Evolutionary conservation across 1,284 basidiomycete species (phyloP).

Genomic region (Marasmius fiardii): DNA sequence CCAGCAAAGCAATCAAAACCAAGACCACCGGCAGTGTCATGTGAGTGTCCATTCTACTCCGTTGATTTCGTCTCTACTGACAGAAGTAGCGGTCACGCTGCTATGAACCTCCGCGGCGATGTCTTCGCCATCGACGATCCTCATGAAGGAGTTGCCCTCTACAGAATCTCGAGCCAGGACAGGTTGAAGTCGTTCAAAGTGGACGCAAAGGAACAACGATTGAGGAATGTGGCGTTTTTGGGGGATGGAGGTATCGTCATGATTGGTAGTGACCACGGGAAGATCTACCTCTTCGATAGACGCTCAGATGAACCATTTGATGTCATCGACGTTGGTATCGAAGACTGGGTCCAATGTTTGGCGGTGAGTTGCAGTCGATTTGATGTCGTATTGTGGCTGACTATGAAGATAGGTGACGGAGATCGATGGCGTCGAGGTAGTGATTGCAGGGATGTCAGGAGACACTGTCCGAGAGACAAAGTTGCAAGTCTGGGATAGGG

Average conservation of each 20-base stretch:
- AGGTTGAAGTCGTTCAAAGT: constrained; percentile 1
- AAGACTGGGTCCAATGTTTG: not conserved
- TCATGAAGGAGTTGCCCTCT: constrained; percentile 1
- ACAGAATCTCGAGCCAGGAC: constrained; percentile 2
- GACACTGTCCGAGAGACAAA: not conserved
- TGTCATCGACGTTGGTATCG: not conserved
- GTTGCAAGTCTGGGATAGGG: constrained; percentile 6
- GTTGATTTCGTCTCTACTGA: not conserved
- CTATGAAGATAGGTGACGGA: not conserved
- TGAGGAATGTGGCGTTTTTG: constrained; percentile 3
- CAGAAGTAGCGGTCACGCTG: constrained; percentile 2
- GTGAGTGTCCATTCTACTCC: not conserved
- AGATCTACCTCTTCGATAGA: constrained; percentile 2
- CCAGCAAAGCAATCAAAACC: not conserved
- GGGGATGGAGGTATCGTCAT: not conserved
- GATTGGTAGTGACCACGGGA: not conserved
- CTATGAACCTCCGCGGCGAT: constrained; percentile 4
- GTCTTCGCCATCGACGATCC: constrained; percentile 4
- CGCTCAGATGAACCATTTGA: not conserved
- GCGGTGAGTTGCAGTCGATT: not conserved
- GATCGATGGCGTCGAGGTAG: not conserved
- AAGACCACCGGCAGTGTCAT: constrained; percentile 5
- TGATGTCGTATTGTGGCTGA: not conserved
- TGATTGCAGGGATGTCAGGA: constrained; percentile 1
- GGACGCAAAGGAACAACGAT: not conserved